Percentiles rank a stretch among this genome's conserved stretches.
Conservation (phyloP, 345 rosid genomes). For the Lagerstroemia speciosa region DNA sequence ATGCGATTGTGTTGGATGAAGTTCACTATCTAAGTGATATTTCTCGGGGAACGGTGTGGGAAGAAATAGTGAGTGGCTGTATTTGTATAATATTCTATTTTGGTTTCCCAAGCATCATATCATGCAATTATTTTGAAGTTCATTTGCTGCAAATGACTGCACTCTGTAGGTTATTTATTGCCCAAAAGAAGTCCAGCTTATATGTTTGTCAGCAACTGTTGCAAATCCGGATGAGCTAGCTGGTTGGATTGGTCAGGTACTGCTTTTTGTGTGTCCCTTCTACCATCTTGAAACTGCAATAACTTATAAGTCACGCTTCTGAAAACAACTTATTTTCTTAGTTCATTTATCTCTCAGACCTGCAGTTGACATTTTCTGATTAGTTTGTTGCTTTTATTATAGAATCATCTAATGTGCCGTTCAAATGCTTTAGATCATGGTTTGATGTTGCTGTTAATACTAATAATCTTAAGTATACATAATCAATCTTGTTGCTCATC, state of each 20-base stretch:
- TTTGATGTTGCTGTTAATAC: background rate
- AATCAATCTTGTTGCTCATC: background rate
- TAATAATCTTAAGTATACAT: background rate
- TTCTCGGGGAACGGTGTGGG: slow-evolving; percentile 96
- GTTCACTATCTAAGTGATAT: slow-evolving; percentile 96
- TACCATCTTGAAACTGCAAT: background rate
- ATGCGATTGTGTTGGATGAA: slow-evolving; percentile 89
- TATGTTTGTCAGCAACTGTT: slow-evolving; percentile 90
- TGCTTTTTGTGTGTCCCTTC: background rate
- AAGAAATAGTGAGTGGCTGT: slow-evolving; percentile 62
- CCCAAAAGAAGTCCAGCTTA: slow-evolving; percentile 83
- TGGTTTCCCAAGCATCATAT: background rate
- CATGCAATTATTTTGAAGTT: background rate
- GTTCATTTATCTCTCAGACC: background rate
- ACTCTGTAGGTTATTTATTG: slow-evolving; percentile 70
- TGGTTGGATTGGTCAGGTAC: slow-evolving; percentile 96
- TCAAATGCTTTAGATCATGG: background rate
- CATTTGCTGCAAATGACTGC: slow-evolving; percentile 1
- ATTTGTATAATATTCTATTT: background rate
- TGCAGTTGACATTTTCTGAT: background rate
- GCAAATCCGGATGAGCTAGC: slow-evolving; percentile 91
- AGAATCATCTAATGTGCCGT: background rate
- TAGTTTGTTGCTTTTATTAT: background rate
- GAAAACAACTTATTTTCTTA: background rate
- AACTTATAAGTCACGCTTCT: background rate